Evolutionary conservation across 768 basidiomycete genomes (phyloP), one percentile per base, ranked within the genome.

Genomic region (Mrakia hoshinonis): DNA sequence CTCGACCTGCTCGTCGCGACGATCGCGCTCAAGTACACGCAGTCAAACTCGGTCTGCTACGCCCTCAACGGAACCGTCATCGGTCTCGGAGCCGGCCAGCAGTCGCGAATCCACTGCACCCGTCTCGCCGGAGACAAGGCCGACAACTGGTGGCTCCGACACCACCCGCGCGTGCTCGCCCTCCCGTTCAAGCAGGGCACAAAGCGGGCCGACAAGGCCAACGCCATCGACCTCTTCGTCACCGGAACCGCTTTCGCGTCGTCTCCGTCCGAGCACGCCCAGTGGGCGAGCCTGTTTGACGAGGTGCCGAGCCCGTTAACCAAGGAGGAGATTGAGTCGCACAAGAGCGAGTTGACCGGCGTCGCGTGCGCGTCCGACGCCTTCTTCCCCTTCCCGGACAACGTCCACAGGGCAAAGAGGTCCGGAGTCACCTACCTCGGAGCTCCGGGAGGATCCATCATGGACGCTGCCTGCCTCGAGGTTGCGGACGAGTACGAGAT

Each of bases 311-410:
- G 80, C 73, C 82, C 87, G 22, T 81, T 99, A 74, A 85, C 81
- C 20, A 83, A 82, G 20, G 83, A 83, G 73, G 93, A 96, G 81
- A 87, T 85, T 78, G 85, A 83, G 77, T 85, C 85, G 66, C 94
- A 92, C 85, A 86, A 85, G 64, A 80, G 76, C 58, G 82, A 88
- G 81, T 82, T 98, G 69, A 63, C 62, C n/a, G 90, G 86, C 26
- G 95, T 98, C 64, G 87, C 90, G 7, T 95, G 96, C 81, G 90
- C 91, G 39, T 93, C 91, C 73, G 96, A 99, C 75, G 96, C 95
- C 64, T 99, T 99, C 85, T 98, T 98, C 92, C 96, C 96, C 22
- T 98, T 98, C 86, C 85, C 95, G 15, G 96, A 99, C 78, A 99
- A 98, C 76, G 95, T 99, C 43, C 90, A 97, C 78, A 84, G 96